These are phyloP conservation scores for Cercospora citrullina DNA, from an alignment of 2,329 filamentous ascomycete species.

Conservation along the genomic window DNA sequence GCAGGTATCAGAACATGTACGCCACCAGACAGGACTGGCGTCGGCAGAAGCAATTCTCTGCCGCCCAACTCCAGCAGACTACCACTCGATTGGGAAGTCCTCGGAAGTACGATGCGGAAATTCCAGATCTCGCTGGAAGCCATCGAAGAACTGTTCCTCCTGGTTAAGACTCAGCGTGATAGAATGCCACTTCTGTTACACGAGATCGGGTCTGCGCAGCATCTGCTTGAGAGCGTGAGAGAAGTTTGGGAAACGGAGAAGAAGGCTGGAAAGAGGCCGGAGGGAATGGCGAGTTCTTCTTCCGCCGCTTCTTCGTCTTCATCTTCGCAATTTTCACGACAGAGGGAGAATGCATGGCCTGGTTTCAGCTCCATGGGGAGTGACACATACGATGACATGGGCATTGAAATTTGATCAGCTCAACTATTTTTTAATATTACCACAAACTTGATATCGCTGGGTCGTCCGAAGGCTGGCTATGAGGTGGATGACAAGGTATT, in stretches of 20 bases:
- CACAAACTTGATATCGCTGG: not conserved
- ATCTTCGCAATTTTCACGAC: not conserved
- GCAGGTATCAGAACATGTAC: slow-evolving; percentile 17
- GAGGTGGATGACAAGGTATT: slow-evolving; percentile 18
- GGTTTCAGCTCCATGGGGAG: not conserved
- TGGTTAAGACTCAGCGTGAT: slow-evolving; percentile 19
- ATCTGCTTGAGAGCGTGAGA: slow-evolving; percentile 24
- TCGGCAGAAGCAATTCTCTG: not conserved
- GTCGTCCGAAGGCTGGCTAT: not conserved
- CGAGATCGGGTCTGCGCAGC: slow-evolving; percentile 23
- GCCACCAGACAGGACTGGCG: slow-evolving; percentile 11
- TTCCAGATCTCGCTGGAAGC: slow-evolving; percentile 24
- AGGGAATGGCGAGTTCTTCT: not conserved
- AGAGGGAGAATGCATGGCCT: not conserved
- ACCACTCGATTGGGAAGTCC: slow-evolving; percentile 22
- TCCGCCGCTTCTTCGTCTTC: slow-evolving; percentile 2
- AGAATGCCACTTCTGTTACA: slow-evolving; percentile 22
- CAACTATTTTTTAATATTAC: not conserved
- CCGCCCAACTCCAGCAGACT: not conserved
- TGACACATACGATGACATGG: slow-evolving; percentile 7
- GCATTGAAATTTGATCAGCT: not conserved
- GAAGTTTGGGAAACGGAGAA: slow-evolving; percentile 18
- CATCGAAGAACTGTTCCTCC: slow-evolving; percentile 23
- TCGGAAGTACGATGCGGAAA: slow-evolving; percentile 24
- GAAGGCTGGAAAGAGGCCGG: slow-evolving; percentile 6